phyloP scores from a whole-genome alignment of 2,329 filamentous ascomycete genomes.

The Fusarium gaditjirri region DNA sequence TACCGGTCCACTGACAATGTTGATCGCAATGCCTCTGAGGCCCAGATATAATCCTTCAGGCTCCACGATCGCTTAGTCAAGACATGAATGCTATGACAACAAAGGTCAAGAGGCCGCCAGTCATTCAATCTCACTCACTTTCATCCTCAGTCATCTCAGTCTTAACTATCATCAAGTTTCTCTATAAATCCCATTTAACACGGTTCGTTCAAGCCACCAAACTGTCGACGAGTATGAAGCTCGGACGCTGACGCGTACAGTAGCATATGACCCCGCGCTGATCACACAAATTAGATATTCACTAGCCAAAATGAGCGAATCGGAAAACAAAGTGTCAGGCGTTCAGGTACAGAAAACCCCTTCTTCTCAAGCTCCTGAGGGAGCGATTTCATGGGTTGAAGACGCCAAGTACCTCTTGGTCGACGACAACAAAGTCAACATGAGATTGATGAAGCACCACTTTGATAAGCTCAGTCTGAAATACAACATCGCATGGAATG shows the following conservation, averaged over 20 bases:
- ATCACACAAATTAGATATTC: background rate
- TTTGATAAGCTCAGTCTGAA: background rate
- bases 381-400: accelerated
- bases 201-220: background rate
- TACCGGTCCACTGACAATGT: background rate
- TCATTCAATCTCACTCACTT: background rate
- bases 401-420: background rate
- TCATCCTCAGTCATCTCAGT: accelerated
- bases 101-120: background rate
- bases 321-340: background rate
- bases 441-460: background rate
- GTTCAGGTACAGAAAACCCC: accelerated
- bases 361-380: accelerated
- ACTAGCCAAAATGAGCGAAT: background rate
- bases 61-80: conserved; percentile 9
- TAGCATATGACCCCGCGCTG: background rate
- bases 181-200: too few relatives aligned
- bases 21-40: background rate
- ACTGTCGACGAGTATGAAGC: background rate
- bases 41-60: background rate
- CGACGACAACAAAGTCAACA: conserved; percentile 10
- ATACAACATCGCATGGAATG: conserved; percentile 5
- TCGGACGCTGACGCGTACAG: background rate
- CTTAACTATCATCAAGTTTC: accelerated
- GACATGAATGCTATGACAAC: too few relatives aligned